Base-by-base conservation (phyloP, 768 basidiomycete species). In the Sporobolomyces roseus region DNA sequence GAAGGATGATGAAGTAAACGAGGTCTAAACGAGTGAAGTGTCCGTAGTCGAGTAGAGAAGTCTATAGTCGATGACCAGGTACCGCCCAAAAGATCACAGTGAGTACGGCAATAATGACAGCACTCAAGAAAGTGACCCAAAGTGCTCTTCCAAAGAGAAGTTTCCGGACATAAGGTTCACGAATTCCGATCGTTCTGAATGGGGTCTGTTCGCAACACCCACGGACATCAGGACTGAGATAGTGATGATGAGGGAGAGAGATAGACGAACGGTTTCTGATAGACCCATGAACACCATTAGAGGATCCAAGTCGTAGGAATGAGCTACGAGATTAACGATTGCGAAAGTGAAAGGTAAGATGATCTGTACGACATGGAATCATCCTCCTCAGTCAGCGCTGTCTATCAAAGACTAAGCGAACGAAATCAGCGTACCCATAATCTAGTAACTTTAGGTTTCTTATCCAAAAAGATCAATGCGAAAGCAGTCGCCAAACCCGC, bases 241-340 rank as follows among this genome's bases (percentile, higher is more conserved):
- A 2, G 25, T 16, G 25, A 45, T 49, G 56, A 58, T 23, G 41
- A 38, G 12, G 23, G 30, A 43, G 1, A 51, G 21, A 38, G 30
- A 55, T 10, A 1, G 27, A 58, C 75, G 19, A 16, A 75, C 72
- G 29, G 93, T 96, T 79, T 98, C 96, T 50, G 92, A 93, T 78
- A 90, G 90, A 68, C 87, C 87, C 75, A 97, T 80, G 81, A 98
- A 90, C 72, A 97, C 89, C 73, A 98, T 87, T 75, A 98, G 82
- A 16, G 96, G 96, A 78, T 97, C 94, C 60, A 98, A 87, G 79
- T 96, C 93, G 80, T 98, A 98, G 79, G 93, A 92, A 77, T 96
- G 91, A 21, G 93, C 91, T 65, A 98, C 83, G 72, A 99, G 86
- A 82, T 89, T 90, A 73, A 96, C 87, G 75, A 90, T 81, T 62